phyloP scores from a whole-genome alignment of 2,329 filamentous ascomycete species.

The Elsinoe batatas region DNA sequence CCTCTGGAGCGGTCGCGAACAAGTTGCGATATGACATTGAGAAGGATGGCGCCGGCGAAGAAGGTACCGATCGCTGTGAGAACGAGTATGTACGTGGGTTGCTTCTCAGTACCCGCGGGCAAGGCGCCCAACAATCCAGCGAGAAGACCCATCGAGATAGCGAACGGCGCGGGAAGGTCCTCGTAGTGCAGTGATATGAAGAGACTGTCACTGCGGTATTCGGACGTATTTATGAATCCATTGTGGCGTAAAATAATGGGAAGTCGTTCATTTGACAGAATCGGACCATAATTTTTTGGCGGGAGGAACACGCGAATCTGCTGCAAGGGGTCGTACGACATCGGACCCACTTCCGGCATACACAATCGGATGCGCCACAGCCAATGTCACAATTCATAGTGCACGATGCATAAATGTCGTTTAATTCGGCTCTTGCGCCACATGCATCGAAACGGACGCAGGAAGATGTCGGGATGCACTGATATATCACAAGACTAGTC shows the following conservation, averaged over 20 bases:
- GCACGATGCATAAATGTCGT: too few species aligned
- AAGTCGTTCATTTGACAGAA: neutral
- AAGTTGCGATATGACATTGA: conserved; percentile 74
- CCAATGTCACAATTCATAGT: neutral
- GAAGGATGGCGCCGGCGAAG: conserved; percentile 48
- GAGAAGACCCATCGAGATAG: conserved; percentile 13
- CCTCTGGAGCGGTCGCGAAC: conserved; percentile 61
- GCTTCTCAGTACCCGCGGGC: neutral
- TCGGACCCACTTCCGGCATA: neutral
- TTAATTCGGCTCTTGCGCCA: too few species aligned
- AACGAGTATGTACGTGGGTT: conserved; percentile 34
- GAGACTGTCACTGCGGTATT: too few species aligned
- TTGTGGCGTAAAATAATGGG: neutral
- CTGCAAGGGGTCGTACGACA: neutral
- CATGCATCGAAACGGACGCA: too few species aligned
- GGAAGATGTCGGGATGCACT: too few species aligned
- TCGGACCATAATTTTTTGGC: neutral
- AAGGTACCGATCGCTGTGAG: conserved; percentile 38
- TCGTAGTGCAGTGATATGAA: neutral
- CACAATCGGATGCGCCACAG: neutral
- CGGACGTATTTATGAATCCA: neutral
- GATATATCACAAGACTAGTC: too few species aligned
- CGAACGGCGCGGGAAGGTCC: conserved; percentile 1
- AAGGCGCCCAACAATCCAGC: neutral
- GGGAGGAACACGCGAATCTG: neutral